These are phyloP conservation scores for Penicillium sp. DNA, from an alignment of 2,329 filamentous ascomycete species.

Conservation along the genomic window DNA sequence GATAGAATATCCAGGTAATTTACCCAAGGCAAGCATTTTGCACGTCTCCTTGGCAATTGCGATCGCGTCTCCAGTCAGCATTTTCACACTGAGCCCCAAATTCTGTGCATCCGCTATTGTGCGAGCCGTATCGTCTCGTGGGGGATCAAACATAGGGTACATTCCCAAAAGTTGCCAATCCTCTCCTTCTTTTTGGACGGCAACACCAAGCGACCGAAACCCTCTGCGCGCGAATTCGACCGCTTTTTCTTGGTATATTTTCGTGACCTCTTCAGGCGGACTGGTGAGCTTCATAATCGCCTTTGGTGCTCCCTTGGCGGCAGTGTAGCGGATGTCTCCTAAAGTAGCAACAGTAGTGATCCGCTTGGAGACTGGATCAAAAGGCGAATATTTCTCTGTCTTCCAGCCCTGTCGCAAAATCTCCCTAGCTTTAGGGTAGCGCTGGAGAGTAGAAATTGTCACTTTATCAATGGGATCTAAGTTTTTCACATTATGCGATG, in stretches of 20 bases:
- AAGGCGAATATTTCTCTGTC: slow-evolving; percentile 70
- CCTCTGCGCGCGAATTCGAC: slow-evolving; percentile 75
- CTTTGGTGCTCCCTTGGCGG: slow-evolving; percentile 76
- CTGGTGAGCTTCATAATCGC: slow-evolving; percentile 69
- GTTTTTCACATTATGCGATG: slow-evolving; percentile 76
- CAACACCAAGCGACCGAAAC: slow-evolving; percentile 78
- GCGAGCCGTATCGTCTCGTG: slow-evolving; percentile 73
- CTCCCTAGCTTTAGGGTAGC: slow-evolving; percentile 74
- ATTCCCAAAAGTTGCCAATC: slow-evolving; percentile 73
- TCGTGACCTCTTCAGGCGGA: slow-evolving; percentile 64
- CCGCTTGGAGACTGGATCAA: slow-evolving; percentile 78
- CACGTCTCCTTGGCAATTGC: slow-evolving; percentile 80
- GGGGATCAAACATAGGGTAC: slow-evolving; percentile 78
- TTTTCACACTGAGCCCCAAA: slow-evolving; percentile 76
- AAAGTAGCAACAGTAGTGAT: slow-evolving; percentile 70
- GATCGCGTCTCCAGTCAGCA: slow-evolving; percentile 78
- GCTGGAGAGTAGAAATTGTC: slow-evolving; percentile 72
- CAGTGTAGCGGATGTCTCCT: slow-evolving; percentile 69
- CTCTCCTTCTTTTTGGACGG: slow-evolving; percentile 74
- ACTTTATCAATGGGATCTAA: slow-evolving; percentile 79
- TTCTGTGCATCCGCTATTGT: slow-evolving; percentile 75
- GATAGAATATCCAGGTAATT: too few relatives aligned
- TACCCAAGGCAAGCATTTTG: slow-evolving; percentile 77
- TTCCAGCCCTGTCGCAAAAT: slow-evolving; percentile 73
- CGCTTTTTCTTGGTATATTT: slow-evolving; percentile 70